phyloP scores from a whole-genome alignment of 2,329 filamentous ascomycete genomes.

The Sporothrix brunneoviolacea region DNA sequence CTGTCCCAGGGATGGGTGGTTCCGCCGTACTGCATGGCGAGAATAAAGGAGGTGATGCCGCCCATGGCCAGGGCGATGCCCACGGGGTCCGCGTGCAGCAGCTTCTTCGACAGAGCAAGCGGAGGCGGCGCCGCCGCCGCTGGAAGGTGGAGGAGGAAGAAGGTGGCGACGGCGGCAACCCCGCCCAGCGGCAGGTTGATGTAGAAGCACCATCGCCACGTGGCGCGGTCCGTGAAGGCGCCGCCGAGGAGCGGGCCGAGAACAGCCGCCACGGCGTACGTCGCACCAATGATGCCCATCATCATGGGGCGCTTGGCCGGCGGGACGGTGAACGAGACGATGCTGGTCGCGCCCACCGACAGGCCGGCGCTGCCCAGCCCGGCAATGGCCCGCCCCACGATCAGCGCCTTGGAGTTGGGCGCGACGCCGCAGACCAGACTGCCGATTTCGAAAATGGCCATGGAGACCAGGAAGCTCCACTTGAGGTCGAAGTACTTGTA shows the following conservation, averaged over 20 bases:
- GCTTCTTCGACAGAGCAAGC: not conserved
- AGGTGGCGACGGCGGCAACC: not conserved
- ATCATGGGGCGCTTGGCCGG: too few species aligned
- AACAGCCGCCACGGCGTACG: conserved; percentile 22
- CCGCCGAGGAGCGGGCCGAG: conserved; percentile 21
- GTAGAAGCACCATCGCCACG: conserved; percentile 35
- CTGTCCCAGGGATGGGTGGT: conserved; percentile 30
- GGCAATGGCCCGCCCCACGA: too few species aligned
- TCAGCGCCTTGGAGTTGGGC: too few species aligned
- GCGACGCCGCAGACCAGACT: not conserved
- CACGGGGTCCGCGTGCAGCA: conserved; percentile 8
- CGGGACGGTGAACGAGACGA: too few species aligned
- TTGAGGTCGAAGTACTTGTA: not conserved
- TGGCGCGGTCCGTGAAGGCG: conserved; percentile 17
- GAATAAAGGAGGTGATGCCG: conserved; percentile 30
- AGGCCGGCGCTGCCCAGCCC: not conserved
- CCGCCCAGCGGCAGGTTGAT: conserved; percentile 25
- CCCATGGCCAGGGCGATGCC: conserved; percentile 11
- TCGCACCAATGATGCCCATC: not conserved
- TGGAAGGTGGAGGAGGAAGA: not conserved
- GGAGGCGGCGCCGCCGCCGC: not conserved
- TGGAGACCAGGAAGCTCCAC: not conserved
- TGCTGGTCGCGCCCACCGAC: too few species aligned
- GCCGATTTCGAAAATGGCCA: not conserved
- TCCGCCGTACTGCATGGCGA: conserved; percentile 38